phyloP scores from a whole-genome alignment of 768 basidiomycete genomes.

The Phanerochaete sordida region DNA sequence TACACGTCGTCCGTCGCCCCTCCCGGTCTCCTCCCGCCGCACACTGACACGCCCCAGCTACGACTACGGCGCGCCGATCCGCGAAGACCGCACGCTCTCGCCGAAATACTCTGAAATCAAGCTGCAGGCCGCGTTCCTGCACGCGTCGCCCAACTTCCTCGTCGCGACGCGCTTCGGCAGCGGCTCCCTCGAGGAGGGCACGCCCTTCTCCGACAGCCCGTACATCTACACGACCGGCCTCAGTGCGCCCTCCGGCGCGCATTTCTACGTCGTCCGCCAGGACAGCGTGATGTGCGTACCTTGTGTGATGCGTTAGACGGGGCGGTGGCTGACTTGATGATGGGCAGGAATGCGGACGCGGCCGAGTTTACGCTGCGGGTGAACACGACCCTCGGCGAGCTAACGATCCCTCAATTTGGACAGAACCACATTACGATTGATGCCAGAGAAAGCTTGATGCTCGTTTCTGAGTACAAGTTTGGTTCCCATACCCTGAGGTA shows the following conservation, averaged over 20 bases:
- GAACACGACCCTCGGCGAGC: conserved; percentile 18
- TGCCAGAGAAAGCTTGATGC: conserved; percentile 21
- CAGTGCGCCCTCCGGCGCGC: conserved; percentile 17
- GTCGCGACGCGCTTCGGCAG: conserved; percentile 19
- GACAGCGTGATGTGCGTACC: conserved; percentile 11
- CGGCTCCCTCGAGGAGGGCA: conserved; percentile 11
- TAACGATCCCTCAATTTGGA: conserved; percentile 18
- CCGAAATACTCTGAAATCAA: conserved; percentile 29
- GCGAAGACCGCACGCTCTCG: conserved; percentile 23
- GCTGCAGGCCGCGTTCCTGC: conserved; percentile 25
- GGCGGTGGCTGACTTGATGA: background rate
- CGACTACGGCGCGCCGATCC: conserved; percentile 26
- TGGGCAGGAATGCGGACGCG: conserved; percentile 2
- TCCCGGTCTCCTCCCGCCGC: no score
- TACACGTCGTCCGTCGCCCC: conserved; percentile 18
- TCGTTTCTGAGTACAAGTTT: conserved; percentile 22
- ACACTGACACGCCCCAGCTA: conserved; percentile 9
- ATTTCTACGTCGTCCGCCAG: conserved; percentile 28
- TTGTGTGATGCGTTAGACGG: background rate
- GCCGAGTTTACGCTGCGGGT: conserved; percentile 19
- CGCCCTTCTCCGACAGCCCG: conserved; percentile 14
- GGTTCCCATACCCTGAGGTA: conserved; percentile 20
- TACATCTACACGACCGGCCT: conserved; percentile 22
- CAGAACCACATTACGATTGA: conserved; percentile 15
- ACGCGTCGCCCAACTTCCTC: conserved; percentile 21